Evolutionary conservation across 345 rosid species (phyloP), one percentile per base, ranked within the genome.

Genomic region (Clausena lansium): DNA sequence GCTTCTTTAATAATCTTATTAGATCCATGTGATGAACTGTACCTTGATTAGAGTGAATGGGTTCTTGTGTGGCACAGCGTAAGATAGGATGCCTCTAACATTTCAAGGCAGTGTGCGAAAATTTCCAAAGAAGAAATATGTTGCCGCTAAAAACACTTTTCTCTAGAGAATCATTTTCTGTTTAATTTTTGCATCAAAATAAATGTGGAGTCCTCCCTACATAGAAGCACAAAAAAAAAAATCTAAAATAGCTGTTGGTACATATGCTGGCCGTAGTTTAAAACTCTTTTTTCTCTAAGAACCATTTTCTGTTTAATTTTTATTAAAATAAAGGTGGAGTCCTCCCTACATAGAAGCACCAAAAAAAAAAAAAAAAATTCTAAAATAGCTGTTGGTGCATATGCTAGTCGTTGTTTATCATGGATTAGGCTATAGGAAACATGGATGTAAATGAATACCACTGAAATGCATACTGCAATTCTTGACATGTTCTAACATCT

Each of bases 1-100:
- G 79, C 67, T 73, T 77, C n/a, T n/a, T 66, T 75, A 54, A 65
- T 71, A 69, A n/a, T 59, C 57, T 27, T 75, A 3, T 45, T 35
- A 32, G 50, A 74, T 74, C 61, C 30, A 41, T 70, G 8, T 66
- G 67, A 68, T 60, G 54, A 68, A 70, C 22, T 50, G 7, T 54
- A 55, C 63, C 15, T 24, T 54, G 38, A 30, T 73, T 70, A 30
- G 28, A n/a, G 50, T 58, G 54, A 68, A 55, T 70, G 17, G 75
- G 68, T 66, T 50, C 70, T 19, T 75, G 38, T 67, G 24, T 78
- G 66, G 59, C 67, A 50, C 61, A 60, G 36, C n/a, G 36, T 67
- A 57, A 45, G 59, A 70, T 64, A 24, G 36, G 66, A 66, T 61
- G 70, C 22, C 70, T 65, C 45, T 39, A 69, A 38, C 17, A 68